Conservation (phyloP, 257 asterid species). For the Solanum tacnaense region DNA sequence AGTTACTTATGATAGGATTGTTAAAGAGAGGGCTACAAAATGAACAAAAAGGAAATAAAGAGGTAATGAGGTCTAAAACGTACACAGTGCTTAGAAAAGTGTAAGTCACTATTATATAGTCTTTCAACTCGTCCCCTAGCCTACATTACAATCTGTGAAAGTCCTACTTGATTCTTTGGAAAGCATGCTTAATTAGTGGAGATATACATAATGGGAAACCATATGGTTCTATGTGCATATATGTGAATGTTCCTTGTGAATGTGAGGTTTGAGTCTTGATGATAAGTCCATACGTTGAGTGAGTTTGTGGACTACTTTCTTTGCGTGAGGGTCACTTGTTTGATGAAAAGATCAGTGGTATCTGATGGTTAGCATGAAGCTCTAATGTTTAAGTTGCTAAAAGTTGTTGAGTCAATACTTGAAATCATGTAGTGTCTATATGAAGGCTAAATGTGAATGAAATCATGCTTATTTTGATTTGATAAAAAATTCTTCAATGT, state of each 20-base stretch:
- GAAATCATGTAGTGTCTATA: not conserved
- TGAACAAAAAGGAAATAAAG: not conserved
- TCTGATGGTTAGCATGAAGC: not conserved
- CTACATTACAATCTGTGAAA: no score
- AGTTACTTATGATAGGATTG: not conserved
- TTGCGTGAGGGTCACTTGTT: no score
- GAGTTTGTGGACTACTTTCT: not conserved
- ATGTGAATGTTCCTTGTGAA: no score
- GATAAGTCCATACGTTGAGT: not conserved
- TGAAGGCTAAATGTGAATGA: not conserved
- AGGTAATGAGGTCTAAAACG: not conserved
- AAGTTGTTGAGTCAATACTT: not conserved
- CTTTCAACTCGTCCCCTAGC: no score
- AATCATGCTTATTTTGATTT: not conserved
- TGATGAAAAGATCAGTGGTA: no score
- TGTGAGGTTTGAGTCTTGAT: not conserved
- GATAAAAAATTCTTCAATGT: not conserved
- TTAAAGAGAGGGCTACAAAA: not conserved
- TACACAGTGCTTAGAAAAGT: not conserved
- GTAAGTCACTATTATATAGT: not conserved
- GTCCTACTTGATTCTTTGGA: no score
- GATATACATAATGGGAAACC: no score
- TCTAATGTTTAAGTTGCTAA: not conserved
- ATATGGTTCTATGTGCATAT: no score
- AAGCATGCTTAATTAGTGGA: no score